Evolutionary conservation across 345 rosid species (phyloP).

Genomic region (Excoecaria cochinchinensis): DNA sequence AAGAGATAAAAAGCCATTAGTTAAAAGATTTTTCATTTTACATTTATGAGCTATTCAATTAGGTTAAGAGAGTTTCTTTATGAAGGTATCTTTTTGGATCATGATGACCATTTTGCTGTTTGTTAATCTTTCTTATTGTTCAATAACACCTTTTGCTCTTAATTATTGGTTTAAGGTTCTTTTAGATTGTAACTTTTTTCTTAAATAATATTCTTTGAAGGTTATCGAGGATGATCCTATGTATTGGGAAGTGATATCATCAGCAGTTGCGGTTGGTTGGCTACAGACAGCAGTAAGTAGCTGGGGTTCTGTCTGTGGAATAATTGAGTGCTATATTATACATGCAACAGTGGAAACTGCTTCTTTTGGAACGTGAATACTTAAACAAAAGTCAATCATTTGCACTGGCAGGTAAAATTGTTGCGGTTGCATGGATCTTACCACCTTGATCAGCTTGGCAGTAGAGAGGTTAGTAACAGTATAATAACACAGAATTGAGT

Average conservation of each 20-base stretch:
- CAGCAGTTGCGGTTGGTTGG: slow-evolving; percentile 91
- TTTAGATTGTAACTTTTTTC: background rate
- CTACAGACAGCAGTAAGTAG: slow-evolving; percentile 74
- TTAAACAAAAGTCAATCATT: background rate
- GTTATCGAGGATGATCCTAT: slow-evolving; percentile 69
- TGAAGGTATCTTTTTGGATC: background rate
- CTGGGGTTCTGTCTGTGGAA: slow-evolving; percentile 1
- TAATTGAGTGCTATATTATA: background rate
- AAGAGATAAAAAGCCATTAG: background rate
- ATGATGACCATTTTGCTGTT: background rate
- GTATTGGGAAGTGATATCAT: slow-evolving; percentile 83
- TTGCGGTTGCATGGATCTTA: slow-evolving; percentile 89
- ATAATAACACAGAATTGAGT: background rate
- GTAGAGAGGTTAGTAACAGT: slow-evolving; percentile 68
- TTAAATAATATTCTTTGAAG: slow-evolving; percentile 31
- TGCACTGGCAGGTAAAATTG: slow-evolving; percentile 68
- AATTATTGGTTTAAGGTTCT: background rate
- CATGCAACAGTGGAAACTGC: background rate
- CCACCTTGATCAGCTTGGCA: slow-evolving; percentile 81
- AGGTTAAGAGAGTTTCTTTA: background rate
- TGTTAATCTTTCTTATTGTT: background rate
- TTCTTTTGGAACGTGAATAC: background rate
- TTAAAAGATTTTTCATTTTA: background rate
- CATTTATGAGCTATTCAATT: background rate
- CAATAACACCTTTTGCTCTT: background rate